Evolutionary conservation across 805 yeast species (phyloP).

Genomic region (Candida oleophila): DNA sequence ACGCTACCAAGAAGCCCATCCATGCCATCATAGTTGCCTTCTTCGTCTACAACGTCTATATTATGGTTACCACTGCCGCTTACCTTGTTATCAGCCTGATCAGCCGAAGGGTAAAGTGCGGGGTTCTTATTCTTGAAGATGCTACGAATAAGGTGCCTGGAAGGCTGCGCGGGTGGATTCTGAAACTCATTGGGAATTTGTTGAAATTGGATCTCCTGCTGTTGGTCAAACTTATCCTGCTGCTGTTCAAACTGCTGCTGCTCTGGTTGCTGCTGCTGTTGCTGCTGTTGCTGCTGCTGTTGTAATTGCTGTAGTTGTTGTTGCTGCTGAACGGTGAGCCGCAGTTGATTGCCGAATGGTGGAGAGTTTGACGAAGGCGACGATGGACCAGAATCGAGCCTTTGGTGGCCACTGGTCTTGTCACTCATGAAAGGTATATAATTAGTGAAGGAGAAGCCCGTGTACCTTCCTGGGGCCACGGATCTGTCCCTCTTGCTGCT

Average conservation of each 20-base stretch:
- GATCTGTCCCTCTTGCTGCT: background rate
- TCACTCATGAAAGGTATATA: conserved; percentile 44
- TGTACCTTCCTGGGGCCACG: conserved; percentile 20
- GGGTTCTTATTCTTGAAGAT: conserved; percentile 14
- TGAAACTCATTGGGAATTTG: background rate
- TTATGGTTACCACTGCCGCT: background rate
- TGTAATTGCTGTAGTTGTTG: conserved; percentile 3
- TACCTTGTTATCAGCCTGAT: background rate
- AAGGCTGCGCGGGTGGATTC: background rate
- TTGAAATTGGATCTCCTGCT: conserved; percentile 9
- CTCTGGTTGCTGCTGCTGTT: background rate
- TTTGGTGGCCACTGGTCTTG: conserved; percentile 16
- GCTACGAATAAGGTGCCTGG: conserved; percentile 11
- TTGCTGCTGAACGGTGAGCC: no score
- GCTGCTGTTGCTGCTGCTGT: conserved; percentile 9
- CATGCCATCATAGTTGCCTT: background rate
- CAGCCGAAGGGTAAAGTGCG: background rate
- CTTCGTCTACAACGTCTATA: background rate
- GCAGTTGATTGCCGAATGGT: background rate
- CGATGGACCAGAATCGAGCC: conserved; percentile 16
- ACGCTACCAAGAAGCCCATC: background rate
- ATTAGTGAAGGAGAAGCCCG: conserved; percentile 34
- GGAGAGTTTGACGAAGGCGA: conserved; percentile 12
- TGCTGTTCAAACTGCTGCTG: conserved; percentile 1
- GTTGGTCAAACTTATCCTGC: conserved; percentile 3